A percentile compares a stretch with the other conserved stretches of the same genome.
Conservation (phyloP, 805 yeast genomes). For the Kurtzmaniella fragi region DNA sequence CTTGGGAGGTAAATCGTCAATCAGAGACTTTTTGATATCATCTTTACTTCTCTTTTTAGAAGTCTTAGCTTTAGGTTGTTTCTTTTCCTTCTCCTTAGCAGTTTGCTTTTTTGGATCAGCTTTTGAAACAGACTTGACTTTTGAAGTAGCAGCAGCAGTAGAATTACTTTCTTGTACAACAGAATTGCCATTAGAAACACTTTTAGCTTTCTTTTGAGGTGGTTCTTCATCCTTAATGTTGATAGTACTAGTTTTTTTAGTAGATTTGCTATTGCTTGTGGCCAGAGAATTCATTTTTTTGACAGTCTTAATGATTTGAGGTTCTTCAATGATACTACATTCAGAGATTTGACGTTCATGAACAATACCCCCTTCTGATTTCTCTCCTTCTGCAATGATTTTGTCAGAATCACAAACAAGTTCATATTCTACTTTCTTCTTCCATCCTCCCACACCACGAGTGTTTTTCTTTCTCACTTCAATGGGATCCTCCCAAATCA, state of each 20-base stretch:
- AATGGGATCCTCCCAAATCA: slow-evolving; percentile 76
- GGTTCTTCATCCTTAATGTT: slow-evolving; percentile 1
- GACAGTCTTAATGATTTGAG: background rate
- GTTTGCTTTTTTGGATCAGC: background rate
- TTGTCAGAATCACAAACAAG: slow-evolving; percentile 55
- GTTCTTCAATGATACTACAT: background rate
- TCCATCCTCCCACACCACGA: slow-evolving; percentile 49
- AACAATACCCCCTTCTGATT: slow-evolving; percentile 16
- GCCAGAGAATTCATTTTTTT: background rate
- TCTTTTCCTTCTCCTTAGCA: background rate
- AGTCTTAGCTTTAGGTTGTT: background rate
- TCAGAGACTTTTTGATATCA: background rate
- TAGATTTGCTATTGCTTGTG: background rate
- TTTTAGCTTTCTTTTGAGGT: slow-evolving; percentile 1
- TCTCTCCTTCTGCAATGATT: slow-evolving; percentile 47
- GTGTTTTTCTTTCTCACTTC: slow-evolving; percentile 52
- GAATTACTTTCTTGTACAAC: background rate
- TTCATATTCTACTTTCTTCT: slow-evolving; percentile 62
- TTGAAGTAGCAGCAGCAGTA: background rate
- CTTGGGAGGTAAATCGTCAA: background rate
- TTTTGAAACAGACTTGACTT: background rate
- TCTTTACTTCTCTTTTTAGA: background rate
- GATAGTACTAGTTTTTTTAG: background rate
- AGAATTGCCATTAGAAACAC: background rate
- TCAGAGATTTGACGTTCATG: slow-evolving; percentile 10